Evolutionary conservation across 2,329 filamentous ascomycete genomes (phyloP).

Genomic region (Hypoxylon sp.): DNA sequence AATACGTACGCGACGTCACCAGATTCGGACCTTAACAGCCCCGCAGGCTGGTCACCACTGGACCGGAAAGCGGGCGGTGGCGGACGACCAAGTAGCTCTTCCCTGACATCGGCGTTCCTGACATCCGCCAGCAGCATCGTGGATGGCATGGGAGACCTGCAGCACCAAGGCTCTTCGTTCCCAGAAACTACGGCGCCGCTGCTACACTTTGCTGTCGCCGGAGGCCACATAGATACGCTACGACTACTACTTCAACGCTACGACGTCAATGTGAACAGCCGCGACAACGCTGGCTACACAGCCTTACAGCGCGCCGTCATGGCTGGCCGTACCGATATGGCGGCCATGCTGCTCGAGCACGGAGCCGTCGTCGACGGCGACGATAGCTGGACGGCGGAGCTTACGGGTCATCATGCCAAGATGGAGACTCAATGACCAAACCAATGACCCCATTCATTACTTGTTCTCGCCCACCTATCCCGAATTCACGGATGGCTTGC

Average conservation of each 20-base stretch:
- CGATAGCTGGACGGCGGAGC: slow-evolving; percentile 45
- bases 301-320: slow-evolving; percentile 55
- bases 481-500: slow-evolving; percentile 12
- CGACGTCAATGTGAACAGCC: slow-evolving; percentile 53
- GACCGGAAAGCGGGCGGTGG: slow-evolving; percentile 43
- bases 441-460: slow-evolving; percentile 11
- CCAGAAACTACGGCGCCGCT: slow-evolving; percentile 53
- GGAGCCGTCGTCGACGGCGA: slow-evolving; percentile 52
- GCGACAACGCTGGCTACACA: slow-evolving; percentile 53
- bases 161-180: slow-evolving; percentile 43
- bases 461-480: slow-evolving; percentile 5
- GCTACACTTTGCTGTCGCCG: slow-evolving; percentile 54
- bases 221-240: slow-evolving; percentile 53
- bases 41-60: slow-evolving; percentile 47
- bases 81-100: slow-evolving; percentile 46
- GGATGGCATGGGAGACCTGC: slow-evolving; percentile 35
- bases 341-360: slow-evolving; percentile 53
- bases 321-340: slow-evolving; percentile 54
- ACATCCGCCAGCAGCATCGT: slow-evolving; percentile 34
- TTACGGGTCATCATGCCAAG: slow-evolving; percentile 40
- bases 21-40: slow-evolving; percentile 49
- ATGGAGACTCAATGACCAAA: slow-evolving; percentile 36
- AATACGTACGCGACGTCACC: slow-evolving; percentile 51
- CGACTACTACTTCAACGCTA: slow-evolving; percentile 51
- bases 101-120: slow-evolving; percentile 43